Evolutionary conservation across 2,329 filamentous ascomycete genomes (phyloP).

Genomic region (Monilinia aucupariae): DNA sequence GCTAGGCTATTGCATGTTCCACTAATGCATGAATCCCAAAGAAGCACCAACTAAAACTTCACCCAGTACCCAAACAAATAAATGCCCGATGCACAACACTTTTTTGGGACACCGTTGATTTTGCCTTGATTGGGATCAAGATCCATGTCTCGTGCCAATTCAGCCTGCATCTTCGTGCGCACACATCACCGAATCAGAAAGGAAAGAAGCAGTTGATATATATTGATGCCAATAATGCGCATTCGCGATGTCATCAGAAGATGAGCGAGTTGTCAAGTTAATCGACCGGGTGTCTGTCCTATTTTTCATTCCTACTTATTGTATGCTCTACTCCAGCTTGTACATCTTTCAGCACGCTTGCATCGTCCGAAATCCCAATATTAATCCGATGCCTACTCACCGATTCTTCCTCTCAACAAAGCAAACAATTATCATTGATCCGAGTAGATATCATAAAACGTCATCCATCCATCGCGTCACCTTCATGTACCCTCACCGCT

Average conservation of each 20-base stretch:
- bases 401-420: not conserved
- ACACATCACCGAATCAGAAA: not conserved
- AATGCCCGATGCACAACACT: slow-evolving; percentile 16
- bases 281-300: not conserved
- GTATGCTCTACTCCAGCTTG: not conserved
- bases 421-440: not conserved
- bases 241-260: not conserved
- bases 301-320: not conserved
- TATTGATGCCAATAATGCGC: not conserved
- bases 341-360: not conserved
- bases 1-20: not conserved
- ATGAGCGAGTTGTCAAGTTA: not conserved
- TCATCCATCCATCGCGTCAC: not conserved
- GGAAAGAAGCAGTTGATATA: not conserved
- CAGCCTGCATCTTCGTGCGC: not conserved
- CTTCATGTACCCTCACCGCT: slow-evolving; percentile 14
- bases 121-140: slow-evolving; percentile 9
- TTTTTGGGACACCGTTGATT: slow-evolving; percentile 15
- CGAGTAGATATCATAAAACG: not conserved
- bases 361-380: not conserved
- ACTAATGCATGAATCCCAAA: slow-evolving; percentile 6
- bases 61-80: slow-evolving; percentile 3
- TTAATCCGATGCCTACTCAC: not conserved
- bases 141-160: slow-evolving; percentile 6
- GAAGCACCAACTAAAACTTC: not conserved